Percentiles rank a stretch among this genome's conserved stretches.
Conservation (phyloP, 139 green algal species). For the Coccomyxa sp. region DNA sequence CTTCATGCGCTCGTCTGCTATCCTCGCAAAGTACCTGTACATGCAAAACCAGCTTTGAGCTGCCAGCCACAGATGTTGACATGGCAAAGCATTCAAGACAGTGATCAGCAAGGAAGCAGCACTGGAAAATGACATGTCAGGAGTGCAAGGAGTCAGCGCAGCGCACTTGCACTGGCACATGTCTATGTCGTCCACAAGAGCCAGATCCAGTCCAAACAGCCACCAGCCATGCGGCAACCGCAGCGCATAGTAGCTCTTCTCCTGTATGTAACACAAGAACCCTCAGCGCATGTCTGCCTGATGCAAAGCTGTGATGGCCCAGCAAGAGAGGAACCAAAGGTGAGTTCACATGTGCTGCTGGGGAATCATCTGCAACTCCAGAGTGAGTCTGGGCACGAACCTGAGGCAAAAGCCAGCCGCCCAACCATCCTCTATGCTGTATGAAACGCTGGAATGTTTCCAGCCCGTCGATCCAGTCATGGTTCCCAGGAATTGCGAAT, state of each 20-base stretch:
- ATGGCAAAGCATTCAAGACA: too few species aligned
- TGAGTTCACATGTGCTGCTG: too few species aligned
- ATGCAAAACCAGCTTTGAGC: too few species aligned
- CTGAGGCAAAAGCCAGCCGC: constrained; percentile 85
- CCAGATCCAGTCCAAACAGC: constrained; percentile 86
- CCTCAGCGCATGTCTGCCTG: too few species aligned
- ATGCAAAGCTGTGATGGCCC: too few species aligned
- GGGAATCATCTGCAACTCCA: neutral
- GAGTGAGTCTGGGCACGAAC: constrained; percentile 32
- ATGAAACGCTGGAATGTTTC: constrained; percentile 78
- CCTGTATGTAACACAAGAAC: too few species aligned
- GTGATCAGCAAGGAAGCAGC: neutral
- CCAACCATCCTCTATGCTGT: constrained; percentile 80
- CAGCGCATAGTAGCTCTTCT: constrained; percentile 86
- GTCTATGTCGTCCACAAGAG: constrained; percentile 76
- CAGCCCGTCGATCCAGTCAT: constrained; percentile 83
- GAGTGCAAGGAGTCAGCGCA: neutral
- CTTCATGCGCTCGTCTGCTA: constrained; percentile 73
- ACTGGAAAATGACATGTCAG: neutral
- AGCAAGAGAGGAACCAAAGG: too few species aligned
- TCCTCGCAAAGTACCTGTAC: constrained; percentile 79
- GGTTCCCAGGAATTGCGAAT: constrained; percentile 84
- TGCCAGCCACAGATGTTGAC: too few species aligned
- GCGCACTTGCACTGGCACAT: constrained; percentile 68
- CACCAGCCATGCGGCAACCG: constrained; percentile 82